Evolutionary conservation across 164 flowering plant species (phyloP).

Genomic region (Houttuynia cordata): DNA sequence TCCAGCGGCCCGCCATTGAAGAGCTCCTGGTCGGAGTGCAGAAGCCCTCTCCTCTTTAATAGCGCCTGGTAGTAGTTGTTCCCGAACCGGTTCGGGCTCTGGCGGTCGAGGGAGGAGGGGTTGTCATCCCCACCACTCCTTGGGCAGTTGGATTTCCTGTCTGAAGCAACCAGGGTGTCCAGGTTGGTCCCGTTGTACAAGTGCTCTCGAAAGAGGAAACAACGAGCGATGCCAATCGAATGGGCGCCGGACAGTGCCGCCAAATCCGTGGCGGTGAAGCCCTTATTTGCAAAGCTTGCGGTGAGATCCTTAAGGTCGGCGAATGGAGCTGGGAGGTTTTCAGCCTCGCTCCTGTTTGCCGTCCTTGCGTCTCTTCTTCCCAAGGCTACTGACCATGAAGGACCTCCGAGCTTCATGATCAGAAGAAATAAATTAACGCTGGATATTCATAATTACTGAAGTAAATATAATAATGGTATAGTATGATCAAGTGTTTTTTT

Average conservation of each 20-base stretch:
- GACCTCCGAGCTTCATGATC: background rate
- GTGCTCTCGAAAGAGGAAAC: slow-evolving; percentile 12
- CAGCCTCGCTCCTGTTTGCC: slow-evolving; percentile 14
- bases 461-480: too few species aligned
- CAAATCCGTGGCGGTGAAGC: slow-evolving; percentile 23
- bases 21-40: slow-evolving; percentile 25
- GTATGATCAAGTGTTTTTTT: too few species aligned
- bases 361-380: slow-evolving; percentile 26
- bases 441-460: too few species aligned
- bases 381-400: slow-evolving; percentile 17
- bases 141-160: slow-evolving; percentile 18
- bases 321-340: slow-evolving; percentile 18
- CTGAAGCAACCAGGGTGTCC: slow-evolving; percentile 14
- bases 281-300: slow-evolving; percentile 13
- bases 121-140: slow-evolving; percentile 18
- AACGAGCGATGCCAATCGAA: slow-evolving; percentile 18
- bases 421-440: too few species aligned
- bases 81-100: slow-evolving; percentile 21
- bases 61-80: slow-evolving; percentile 23
- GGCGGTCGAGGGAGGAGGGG: slow-evolving; percentile 15
- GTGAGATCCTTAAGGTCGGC: slow-evolving; percentile 14
- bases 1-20: slow-evolving; percentile 22
- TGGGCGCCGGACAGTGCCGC: slow-evolving; percentile 23
- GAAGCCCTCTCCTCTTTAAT: slow-evolving; percentile 16
- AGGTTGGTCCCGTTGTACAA: slow-evolving; percentile 21